Base-by-base conservation (phyloP, 495 filamentous ascomycete species). In the Neurospora sublineolata region DNA sequence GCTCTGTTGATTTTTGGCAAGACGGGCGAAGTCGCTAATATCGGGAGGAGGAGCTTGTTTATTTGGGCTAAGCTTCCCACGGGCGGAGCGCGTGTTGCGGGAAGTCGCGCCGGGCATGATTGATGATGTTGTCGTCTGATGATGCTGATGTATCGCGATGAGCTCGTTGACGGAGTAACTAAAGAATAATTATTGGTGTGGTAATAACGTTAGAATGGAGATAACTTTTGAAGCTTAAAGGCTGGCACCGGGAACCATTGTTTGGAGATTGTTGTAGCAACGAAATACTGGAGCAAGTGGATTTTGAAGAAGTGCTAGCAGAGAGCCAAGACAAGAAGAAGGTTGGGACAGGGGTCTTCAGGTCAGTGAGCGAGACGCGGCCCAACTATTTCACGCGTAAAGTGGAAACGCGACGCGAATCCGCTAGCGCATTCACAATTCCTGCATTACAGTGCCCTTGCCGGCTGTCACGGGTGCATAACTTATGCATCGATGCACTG, bases 1-100 rank as follows among this genome's bases (percentile, higher is more conserved):
- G 4, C 72, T 71, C 37, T 71, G 73, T 68, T 79, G 73, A 23
- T 70, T 70, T 75, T 84, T 84, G 5, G 83, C 83, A 71, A 84
- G 73, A 69, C 82, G 82, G 36, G 77, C 71, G 73, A 82, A 83
- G 72, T 70, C 81, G 79, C 72, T 75, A 70, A 84, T 79, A 72
- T 64, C 69, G 14, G 72, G 30, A 7, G 72, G 20, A 52, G 76
- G 18, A 30, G 72, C 23, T 16, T 70, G 58, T 64, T 74, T 75
- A 40, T 68, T 36, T 67, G 79, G 37, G 36, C 40, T 76, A 36
- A 68, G 60, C 73, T 74, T 79, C 75, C 75, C 76, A 58, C 75
- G 75, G 67, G 71, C 42, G 52, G 77, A 38, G 70, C 79, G 77
- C 68, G 71, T 74, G 27, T 42, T 72, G 42, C 76, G 76, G 39